Evolutionary conservation across 805 yeast genomes (phyloP).

Genomic region (Saccharomycopsis capsularis): DNA sequence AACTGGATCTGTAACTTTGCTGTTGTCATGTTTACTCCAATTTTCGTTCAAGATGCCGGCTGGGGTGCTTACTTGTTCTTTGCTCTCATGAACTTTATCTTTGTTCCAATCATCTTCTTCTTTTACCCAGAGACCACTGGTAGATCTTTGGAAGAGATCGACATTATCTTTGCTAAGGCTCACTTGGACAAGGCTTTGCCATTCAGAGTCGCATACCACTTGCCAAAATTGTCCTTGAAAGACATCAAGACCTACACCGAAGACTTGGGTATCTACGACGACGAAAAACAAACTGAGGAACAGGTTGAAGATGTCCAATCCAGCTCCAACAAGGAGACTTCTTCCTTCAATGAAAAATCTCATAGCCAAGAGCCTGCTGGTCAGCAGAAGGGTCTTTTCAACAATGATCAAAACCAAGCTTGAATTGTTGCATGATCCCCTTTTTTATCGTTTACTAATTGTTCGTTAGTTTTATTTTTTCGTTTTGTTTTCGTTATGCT

Average conservation of each 20-base stretch:
- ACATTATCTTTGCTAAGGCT: conserved; percentile 54
- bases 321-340: conserved; percentile 1
- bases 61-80: conserved; percentile 69
- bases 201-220: conserved; percentile 54
- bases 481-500: too few relatives aligned
- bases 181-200: conserved; percentile 50
- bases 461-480: too few relatives aligned
- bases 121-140: conserved; percentile 76
- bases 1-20: conserved; percentile 63
- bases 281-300: conserved; percentile 31
- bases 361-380: neutral
- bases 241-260: conserved; percentile 14
- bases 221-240: conserved; percentile 43
- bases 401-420: too few relatives aligned
- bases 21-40: conserved; percentile 64
- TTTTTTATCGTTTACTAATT: too few relatives aligned
- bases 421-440: too few relatives aligned
- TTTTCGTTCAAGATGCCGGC: conserved; percentile 40
- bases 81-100: conserved; percentile 53
- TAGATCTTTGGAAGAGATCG: conserved; percentile 68
- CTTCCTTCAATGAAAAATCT: neutral
- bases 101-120: conserved; percentile 57
- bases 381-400: too few relatives aligned
- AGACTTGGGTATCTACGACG: conserved; percentile 30
- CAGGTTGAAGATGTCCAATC: conserved; percentile 21